Base-by-base conservation (phyloP, 768 basidiomycete genomes). In the Neoboletus subvelutipes region DNA sequence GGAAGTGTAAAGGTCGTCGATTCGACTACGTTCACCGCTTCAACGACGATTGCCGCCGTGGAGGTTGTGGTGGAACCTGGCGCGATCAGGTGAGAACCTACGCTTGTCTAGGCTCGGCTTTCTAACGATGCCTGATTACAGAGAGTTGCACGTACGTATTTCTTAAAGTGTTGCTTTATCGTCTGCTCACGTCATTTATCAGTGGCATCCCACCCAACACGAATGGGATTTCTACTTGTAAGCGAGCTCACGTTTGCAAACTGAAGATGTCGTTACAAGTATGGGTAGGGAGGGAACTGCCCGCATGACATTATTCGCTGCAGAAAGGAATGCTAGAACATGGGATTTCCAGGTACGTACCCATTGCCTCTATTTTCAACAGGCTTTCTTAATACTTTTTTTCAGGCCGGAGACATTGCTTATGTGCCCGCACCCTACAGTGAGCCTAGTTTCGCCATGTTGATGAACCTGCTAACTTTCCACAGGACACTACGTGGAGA, bases 171-270 rank as follows among this genome's bases (percentile, higher is more conserved):
- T 42, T 15, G 22, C 45, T 22, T 15, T 26, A 5, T 15, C 10
- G 3, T 45, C 12, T 29, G 11, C 46, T 61, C n/a, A 56, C 5
- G 4, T 29, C 24, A 29, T 57, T 31, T 22, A 8, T 51, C 45
- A 86, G 85, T 88, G 87, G 87, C 87, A 88, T 60, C 86, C 87
- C 8, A 83, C 81, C 12, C 75, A 83, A 62, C 83, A 85, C 56
- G 85, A 86, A 70, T 87, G 85, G 85, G 76, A 72, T 48, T 83
- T 77, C 67, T 83, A 78, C 78, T 53, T 85, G 83, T 83, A 65
- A 54, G 75, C n/a, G 53, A 49, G 12, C 20, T 31, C 12, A 2
- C 5, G 36, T 33, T 33, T 29, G 12, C 13, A n/a, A 9, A 8
- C 9, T 40, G 5, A 40, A 24, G 10, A 15, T 39, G 5, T 47